Conservation (phyloP, 768 basidiomycete species). For the Tulasnella sp. region DNA sequence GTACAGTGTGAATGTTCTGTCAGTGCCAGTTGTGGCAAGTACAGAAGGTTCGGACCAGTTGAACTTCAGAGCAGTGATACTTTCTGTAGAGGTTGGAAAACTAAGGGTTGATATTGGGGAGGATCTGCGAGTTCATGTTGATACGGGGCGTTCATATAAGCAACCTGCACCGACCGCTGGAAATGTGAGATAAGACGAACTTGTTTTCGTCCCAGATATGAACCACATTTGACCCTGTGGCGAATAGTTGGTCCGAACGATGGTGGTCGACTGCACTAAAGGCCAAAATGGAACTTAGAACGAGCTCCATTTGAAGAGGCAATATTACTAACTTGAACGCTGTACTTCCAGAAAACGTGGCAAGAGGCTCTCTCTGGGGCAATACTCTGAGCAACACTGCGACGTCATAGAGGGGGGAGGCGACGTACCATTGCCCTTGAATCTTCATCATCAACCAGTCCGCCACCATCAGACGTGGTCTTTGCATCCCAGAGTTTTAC, state of each 20-base stretch:
- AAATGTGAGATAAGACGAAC: conserved; percentile 44
- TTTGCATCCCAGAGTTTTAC: conserved; percentile 74
- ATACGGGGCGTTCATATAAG: background rate
- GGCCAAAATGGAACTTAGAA: background rate
- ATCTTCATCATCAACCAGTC: conserved; percentile 32
- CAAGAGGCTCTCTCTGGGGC: conserved; percentile 55
- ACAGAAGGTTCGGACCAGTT: conserved; percentile 92
- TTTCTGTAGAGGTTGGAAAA: conserved; percentile 84
- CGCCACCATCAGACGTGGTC: conserved; percentile 32
- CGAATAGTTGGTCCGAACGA: conserved; percentile 80
- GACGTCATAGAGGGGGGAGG: background rate
- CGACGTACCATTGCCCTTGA: background rate
- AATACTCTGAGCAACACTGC: background rate
- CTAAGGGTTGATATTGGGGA: conserved; percentile 84
- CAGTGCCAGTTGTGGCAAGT: conserved; percentile 90
- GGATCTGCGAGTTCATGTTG: conserved; percentile 48
- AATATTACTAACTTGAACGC: conserved; percentile 73
- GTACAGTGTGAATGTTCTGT: conserved; percentile 92
- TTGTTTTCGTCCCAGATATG: conserved; percentile 99
- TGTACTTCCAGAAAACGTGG: conserved; percentile 77
- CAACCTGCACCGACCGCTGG: background rate
- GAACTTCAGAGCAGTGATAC: conserved; percentile 82
- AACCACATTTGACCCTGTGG: conserved; percentile 87
- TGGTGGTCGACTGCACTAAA: conserved; percentile 91
- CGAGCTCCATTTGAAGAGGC: no score